Base-by-base conservation (phyloP, 495 filamentous ascomycete genomes). In the Podospora anserina region DNA sequence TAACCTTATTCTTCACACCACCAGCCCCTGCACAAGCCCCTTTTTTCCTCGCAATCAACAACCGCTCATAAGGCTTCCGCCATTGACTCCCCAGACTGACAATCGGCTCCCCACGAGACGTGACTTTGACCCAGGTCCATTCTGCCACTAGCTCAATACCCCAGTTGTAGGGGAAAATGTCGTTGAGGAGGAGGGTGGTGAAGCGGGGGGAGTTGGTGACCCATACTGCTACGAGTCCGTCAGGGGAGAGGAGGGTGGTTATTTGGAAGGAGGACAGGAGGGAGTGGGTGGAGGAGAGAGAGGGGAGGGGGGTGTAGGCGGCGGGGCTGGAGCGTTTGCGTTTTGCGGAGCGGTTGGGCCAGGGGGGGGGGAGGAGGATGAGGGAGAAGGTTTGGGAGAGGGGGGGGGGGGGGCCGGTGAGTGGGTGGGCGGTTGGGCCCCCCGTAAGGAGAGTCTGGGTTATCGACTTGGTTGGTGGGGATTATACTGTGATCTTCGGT, bases 101-200 rank as follows among this genome's bases (percentile, higher is more conserved):
- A 18, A 97, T 81, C 0, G 92, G 89, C 69, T 92, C 84, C 0
- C 95, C 95, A 0, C 78, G 61, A 0, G 73, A 75, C 0, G 95
- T 97, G 11, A 88, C 86, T 77, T 99, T 99, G 49, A 97, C 71
- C 95, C 95, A 99, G 0, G 90, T 79, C 94, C 94, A 98, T 81
- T 97, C 93, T 61, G 93, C 94, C 18, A 84, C 77, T 23, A 89
- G 72, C 57, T 84, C 76, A 1, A 97, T 81, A 2, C 86, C 89
- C 82, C 90, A 91, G 55, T 79, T 49, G 39, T 49, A 76, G 7
- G 76, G 77, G 39, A 97, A 89, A 5, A 91, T 61, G 1, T 82
- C 66, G 4, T 61, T 83, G 3, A 84, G 84, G 1, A 95, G 84
- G 44, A 86, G 72, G 11, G 86, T 82, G 6, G 85, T 78, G 0